Evolutionary conservation across 257 asterid genomes (phyloP).

Genomic region (Solanum lignicaule): DNA sequence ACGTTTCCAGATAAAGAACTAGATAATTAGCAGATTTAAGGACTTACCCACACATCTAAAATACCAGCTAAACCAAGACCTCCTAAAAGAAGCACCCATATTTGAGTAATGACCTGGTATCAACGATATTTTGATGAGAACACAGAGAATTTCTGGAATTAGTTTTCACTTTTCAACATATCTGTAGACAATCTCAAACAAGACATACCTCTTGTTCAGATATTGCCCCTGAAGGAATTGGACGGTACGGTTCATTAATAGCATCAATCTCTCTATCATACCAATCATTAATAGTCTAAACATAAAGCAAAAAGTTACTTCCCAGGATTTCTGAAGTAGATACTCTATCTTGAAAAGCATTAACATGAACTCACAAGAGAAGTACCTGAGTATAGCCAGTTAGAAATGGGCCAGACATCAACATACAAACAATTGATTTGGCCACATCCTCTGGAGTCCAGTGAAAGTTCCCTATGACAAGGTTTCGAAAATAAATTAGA

Average conservation of each 20-base stretch:
- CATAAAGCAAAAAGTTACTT: conserved; percentile 6
- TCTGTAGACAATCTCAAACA: conserved; percentile 2
- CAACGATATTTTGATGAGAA: not conserved
- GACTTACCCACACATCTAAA: conserved; percentile 88
- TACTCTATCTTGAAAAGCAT: not conserved
- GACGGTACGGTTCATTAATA: conserved; percentile 93
- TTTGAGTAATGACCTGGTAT: conserved; percentile 83
- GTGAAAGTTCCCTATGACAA: conserved; percentile 63
- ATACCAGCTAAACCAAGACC: conserved; percentile 85
- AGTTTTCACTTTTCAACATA: not conserved
- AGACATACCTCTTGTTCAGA: conserved; percentile 60
- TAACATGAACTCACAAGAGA: not conserved
- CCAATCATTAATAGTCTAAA: conserved; percentile 86
- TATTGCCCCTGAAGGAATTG: conserved; percentile 90
- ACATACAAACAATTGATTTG: conserved; percentile 77
- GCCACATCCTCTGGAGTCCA: conserved; percentile 88
- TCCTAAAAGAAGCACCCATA: conserved; percentile 88
- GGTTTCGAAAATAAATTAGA: not conserved
- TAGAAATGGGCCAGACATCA: conserved; percentile 92
- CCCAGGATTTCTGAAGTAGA: conserved; percentile 3
- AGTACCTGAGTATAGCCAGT: conserved; percentile 95
- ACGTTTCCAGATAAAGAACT: not conserved
- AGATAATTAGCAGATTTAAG: conserved; percentile 3
- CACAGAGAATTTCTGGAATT: not conserved
- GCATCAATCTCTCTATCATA: conserved; percentile 96